Conservation (phyloP, 176 grass and related monocot genomes). For the Carex parvula region DNA sequence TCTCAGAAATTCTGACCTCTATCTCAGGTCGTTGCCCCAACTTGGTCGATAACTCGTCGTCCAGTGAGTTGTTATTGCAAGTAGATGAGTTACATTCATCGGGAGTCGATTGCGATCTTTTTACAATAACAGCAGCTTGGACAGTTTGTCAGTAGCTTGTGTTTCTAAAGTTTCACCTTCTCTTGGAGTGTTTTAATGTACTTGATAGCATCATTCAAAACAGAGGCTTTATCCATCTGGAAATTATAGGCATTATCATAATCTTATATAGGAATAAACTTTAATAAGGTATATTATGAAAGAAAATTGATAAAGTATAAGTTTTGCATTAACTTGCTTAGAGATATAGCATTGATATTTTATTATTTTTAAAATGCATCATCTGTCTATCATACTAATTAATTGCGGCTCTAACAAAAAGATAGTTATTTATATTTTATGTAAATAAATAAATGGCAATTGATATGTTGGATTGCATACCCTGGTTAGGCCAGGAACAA, state of each 20-base stretch:
- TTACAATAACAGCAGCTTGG: constrained; percentile 9
- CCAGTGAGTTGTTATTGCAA: neutral
- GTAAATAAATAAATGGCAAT: neutral
- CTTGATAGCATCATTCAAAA: constrained; percentile 31
- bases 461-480: constrained; percentile 12
- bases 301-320: neutral
- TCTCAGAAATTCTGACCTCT: constrained; percentile 14
- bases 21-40: constrained; percentile 5
- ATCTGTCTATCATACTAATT: neutral
- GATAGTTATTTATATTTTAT: neutral
- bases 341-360: neutral
- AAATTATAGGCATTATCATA: neutral
- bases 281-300: neutral
- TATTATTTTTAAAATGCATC: neutral
- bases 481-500: constrained; percentile 38
- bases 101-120: neutral
- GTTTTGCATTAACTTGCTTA: neutral
- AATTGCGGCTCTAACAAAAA: neutral
- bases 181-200: constrained; percentile 32
- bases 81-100: constrained; percentile 18
- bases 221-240: constrained; percentile 41
- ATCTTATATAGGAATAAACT: neutral
- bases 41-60: neutral
- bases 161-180: constrained; percentile 30
- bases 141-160: neutral